Conservation (phyloP, 2,329 filamentous ascomycete species). For the Elsinoe fawcettii region DNA sequence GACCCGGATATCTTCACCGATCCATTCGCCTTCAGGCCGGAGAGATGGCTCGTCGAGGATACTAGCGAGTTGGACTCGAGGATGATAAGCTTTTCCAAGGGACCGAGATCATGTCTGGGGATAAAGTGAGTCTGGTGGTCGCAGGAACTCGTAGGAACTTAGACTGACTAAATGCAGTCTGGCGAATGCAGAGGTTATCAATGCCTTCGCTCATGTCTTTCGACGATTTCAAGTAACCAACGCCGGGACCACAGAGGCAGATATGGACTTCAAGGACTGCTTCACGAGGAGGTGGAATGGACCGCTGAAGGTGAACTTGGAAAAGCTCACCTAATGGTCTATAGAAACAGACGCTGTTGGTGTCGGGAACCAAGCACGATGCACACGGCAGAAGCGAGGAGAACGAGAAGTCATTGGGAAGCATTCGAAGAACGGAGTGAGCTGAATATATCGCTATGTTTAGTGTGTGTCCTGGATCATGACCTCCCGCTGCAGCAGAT, state of each 20-base stretch:
- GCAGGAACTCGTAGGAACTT: background rate
- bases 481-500: too few relatives aligned
- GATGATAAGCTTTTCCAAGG: background rate
- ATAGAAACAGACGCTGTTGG: background rate
- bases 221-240: background rate
- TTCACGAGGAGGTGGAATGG: background rate
- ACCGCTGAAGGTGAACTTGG: background rate
- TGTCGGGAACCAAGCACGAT: too few relatives aligned
- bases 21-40: background rate
- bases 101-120: background rate
- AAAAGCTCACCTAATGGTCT: background rate
- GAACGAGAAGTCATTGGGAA: too few relatives aligned
- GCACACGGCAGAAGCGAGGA: too few relatives aligned
- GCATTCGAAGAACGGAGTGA: too few relatives aligned
- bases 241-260: background rate
- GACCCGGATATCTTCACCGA: background rate
- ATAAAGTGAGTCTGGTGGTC: background rate
- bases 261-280: background rate
- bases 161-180: background rate
- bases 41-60: background rate
- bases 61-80: background rate
- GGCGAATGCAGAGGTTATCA: background rate
- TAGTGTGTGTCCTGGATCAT: too few relatives aligned
- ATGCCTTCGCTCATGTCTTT: background rate
- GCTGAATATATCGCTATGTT: too few relatives aligned